Evolutionary conservation across 805 yeast species (phyloP).

Genomic region (Vanderwaltozyma polyspora): DNA sequence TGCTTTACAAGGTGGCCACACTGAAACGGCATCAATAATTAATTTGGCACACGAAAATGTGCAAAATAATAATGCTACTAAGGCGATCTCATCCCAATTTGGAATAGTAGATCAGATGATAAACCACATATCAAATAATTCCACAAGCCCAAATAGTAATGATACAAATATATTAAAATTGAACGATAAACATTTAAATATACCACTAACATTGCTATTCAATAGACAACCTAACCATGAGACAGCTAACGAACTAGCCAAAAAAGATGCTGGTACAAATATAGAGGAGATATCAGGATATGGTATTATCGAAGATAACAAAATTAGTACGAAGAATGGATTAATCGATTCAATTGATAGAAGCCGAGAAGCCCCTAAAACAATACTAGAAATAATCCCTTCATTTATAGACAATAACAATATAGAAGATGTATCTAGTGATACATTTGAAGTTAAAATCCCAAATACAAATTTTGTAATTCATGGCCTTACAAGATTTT

Average conservation of each 20-base stretch:
- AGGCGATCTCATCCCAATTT: too few relatives aligned
- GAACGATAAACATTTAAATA: background rate
- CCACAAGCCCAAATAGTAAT: background rate
- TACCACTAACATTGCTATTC: background rate
- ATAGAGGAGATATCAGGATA: too few relatives aligned
- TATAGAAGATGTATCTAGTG: background rate
- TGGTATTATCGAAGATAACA: background rate
- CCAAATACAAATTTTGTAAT: slow-evolving; percentile 54
- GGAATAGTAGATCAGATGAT: too few relatives aligned
- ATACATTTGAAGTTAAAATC: slow-evolving; percentile 6
- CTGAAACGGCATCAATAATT: background rate
- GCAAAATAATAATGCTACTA: background rate
- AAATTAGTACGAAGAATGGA: background rate
- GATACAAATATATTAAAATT: background rate
- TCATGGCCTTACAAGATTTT: slow-evolving; percentile 58
- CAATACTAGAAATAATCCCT: background rate
- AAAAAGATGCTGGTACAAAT: too few relatives aligned
- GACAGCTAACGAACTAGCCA: background rate
- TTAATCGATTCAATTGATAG: background rate
- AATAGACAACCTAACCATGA: background rate
- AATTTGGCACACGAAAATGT: background rate
- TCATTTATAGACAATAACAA: background rate
- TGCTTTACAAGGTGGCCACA: background rate
- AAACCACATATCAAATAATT: too few relatives aligned
- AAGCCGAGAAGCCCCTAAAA: background rate